phyloP scores from a whole-genome alignment of 495 filamentous ascomycete genomes.

The Echria macrotheca region DNA sequence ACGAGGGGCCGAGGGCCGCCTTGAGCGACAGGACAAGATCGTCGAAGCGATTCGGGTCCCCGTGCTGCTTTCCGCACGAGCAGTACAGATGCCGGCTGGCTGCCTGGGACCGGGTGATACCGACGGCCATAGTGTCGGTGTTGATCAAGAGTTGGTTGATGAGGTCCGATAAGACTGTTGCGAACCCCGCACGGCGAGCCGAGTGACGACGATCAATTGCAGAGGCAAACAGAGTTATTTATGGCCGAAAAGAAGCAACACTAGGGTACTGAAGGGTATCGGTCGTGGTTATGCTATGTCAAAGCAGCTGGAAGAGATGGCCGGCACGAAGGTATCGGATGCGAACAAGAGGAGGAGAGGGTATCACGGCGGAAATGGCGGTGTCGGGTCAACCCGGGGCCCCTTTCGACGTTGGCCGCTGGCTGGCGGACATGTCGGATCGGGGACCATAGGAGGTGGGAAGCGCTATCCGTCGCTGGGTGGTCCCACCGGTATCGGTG shows the following conservation, averaged over 20 bases:
- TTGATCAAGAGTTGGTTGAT: neutral
- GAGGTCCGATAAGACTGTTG: neutral
- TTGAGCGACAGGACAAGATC: constrained; percentile 68
- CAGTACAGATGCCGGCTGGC: too few species aligned
- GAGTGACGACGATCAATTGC: too few species aligned
- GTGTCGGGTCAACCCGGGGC: constrained; percentile 15
- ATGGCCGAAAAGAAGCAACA: too few species aligned
- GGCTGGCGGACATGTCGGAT: neutral
- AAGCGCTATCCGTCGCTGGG: too few species aligned
- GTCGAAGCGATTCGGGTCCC: constrained; percentile 52
- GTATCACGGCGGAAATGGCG: constrained; percentile 20
- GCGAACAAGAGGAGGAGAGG: too few species aligned
- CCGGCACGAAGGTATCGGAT: too few species aligned
- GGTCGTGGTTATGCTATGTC: neutral
- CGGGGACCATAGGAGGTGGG: too few species aligned
- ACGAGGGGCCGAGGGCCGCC: constrained; percentile 64
- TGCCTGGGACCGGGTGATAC: constrained; percentile 16
- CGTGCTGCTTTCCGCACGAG: constrained; percentile 2
- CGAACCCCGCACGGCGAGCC: too few species aligned
- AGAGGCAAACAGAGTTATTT: too few species aligned
- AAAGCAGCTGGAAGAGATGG: too few species aligned
- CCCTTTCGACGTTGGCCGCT: neutral
- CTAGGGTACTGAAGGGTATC: neutral
- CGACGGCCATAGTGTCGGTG: constrained; percentile 23
- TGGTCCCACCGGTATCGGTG: constrained; percentile 24